A percentile compares a stretch with the other conserved stretches of the same genome.
phyloP scores from a whole-genome alignment of 495 filamentous ascomycete species.

The Penicillium coprophilum region DNA sequence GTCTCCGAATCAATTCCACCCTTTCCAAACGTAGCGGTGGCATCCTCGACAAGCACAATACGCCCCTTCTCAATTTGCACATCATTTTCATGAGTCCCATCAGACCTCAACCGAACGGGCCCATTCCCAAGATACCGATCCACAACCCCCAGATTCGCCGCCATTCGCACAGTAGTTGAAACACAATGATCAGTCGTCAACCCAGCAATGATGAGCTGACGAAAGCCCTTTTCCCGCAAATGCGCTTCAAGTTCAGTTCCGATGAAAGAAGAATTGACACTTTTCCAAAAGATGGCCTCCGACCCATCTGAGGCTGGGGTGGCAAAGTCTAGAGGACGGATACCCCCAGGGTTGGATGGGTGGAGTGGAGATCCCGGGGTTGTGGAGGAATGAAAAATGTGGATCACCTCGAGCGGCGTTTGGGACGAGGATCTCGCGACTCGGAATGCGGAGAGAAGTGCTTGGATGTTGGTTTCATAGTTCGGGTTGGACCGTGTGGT shows the following conservation, averaged over 20 bases:
- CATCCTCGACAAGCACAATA: conserved; percentile 48
- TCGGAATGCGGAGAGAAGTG: conserved; percentile 46
- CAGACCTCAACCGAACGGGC: conserved; percentile 17
- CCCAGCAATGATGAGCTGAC: conserved; percentile 44
- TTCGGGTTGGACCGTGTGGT: conserved; percentile 43
- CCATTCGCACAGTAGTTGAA: conserved; percentile 51
- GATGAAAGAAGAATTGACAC: conserved; percentile 50
- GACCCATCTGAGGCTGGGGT: conserved; percentile 39
- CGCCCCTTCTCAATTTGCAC: conserved; percentile 36
- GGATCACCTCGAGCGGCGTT: conserved; percentile 39
- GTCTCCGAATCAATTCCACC: conserved; percentile 47
- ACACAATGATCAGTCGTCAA: conserved; percentile 54
- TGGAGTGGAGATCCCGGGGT: conserved; percentile 32
- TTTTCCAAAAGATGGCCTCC: conserved; percentile 47
- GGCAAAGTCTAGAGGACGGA: conserved; percentile 40
- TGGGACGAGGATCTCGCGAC: conserved; percentile 22
- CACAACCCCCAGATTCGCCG: conserved; percentile 48
- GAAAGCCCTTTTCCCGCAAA: conserved; percentile 34
- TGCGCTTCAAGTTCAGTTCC: conserved; percentile 44
- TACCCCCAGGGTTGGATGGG: conserved; percentile 29
- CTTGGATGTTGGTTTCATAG: conserved; percentile 45
- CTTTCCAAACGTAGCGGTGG: conserved; percentile 49
- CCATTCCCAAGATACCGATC: conserved; percentile 26
- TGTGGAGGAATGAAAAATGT: conserved; percentile 49
- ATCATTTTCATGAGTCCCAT: conserved; percentile 26